These are phyloP conservation scores for Monosporozyma servazzii DNA, from an alignment of 805 yeast genomes.

Conservation along the genomic window DNA sequence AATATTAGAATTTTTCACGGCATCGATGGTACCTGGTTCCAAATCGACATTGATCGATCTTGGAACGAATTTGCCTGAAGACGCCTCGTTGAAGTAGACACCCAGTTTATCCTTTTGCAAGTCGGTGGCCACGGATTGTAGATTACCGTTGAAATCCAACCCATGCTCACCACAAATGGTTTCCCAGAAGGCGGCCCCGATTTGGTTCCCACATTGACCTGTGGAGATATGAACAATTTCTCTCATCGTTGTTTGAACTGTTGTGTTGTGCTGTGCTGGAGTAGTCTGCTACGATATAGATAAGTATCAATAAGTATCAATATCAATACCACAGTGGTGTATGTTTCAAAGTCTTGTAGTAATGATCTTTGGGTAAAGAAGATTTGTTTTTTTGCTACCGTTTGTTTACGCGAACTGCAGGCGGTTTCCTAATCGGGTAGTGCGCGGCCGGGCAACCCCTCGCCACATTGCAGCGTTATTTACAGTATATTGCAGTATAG, in stretches of 20 bases:
- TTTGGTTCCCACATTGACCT: slow-evolving; percentile 99
- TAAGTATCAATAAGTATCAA: too few relatives aligned
- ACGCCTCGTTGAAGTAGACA: slow-evolving; percentile 84
- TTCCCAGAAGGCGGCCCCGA: slow-evolving; percentile 93
- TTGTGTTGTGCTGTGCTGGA: too few relatives aligned
- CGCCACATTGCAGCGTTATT: too few relatives aligned
- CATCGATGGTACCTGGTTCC: slow-evolving; percentile 90
- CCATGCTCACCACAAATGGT: slow-evolving; percentile 87
- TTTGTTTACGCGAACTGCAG: background rate
- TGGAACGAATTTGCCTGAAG: slow-evolving; percentile 83
- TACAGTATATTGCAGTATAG: too few relatives aligned
- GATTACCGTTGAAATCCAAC: slow-evolving; percentile 63
- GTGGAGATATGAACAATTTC: slow-evolving; percentile 84
- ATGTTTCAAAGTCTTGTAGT: background rate
- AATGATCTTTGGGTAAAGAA: background rate
- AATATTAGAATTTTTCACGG: slow-evolving; percentile 67
- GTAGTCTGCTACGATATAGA: too few relatives aligned
- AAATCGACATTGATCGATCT: slow-evolving; percentile 87
- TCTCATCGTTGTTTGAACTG: slow-evolving; percentile 16
- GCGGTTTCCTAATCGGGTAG: background rate
- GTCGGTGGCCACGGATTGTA: slow-evolving; percentile 45
- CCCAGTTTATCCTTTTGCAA: slow-evolving; percentile 52
- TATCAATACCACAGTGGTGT: too few relatives aligned
- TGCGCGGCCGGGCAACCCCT: too few relatives aligned
- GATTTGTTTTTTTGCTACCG: background rate